phyloP scores from a whole-genome alignment of 2,329 filamentous ascomycete species.

The Exophiala sp. region DNA sequence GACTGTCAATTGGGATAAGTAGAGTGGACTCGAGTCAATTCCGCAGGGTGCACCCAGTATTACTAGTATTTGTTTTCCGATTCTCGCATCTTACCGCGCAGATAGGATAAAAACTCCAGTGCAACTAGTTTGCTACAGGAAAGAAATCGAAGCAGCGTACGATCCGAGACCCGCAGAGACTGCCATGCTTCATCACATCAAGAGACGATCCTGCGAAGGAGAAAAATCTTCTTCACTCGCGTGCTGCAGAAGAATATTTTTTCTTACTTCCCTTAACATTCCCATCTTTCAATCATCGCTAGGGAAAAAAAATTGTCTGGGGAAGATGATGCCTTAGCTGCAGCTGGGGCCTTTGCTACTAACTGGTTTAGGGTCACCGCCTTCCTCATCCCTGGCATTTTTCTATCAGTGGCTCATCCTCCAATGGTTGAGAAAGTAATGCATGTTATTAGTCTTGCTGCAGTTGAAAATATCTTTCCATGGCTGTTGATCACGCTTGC shows the following conservation, averaged over 20 bases:
- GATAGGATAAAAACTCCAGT: no score
- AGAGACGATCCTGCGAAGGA: not conserved
- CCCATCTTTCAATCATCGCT: not conserved
- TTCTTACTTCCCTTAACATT: slow-evolving; percentile 3
- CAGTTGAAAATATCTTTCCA: no score
- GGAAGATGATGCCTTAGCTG: slow-evolving; percentile 8
- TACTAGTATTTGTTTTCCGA: no score
- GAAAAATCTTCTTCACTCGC: slow-evolving; percentile 4
- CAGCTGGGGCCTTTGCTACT: not conserved
- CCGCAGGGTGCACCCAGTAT: not conserved
- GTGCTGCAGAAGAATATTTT: slow-evolving; percentile 8
- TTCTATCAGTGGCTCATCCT: not conserved
- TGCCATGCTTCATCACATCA: no score
- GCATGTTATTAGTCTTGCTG: no score
- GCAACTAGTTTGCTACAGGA: no score
- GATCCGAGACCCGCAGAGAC: no score
- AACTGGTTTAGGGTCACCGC: not conserved
- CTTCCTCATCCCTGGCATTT: not conserved
- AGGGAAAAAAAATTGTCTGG: slow-evolving; percentile 13
- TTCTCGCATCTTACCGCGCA: no score
- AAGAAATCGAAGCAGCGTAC: no score
- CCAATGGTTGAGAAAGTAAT: no score
- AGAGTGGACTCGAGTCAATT: not conserved
- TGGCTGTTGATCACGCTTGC: no score
- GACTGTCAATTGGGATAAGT: not conserved